Base-by-base conservation (phyloP, 129 eudicot genomes). In the Lactuca saligna region DNA sequence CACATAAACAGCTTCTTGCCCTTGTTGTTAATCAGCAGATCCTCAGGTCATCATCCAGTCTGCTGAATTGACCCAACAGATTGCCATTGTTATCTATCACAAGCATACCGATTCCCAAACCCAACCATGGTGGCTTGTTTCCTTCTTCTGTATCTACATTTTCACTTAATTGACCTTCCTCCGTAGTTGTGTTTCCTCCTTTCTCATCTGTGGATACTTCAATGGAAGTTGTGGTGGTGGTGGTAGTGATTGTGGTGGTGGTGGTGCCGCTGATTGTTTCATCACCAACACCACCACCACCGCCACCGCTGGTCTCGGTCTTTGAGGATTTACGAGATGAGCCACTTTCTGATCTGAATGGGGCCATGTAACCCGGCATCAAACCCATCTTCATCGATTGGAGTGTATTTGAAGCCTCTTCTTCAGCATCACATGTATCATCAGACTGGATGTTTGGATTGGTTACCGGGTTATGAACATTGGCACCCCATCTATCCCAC, bases 11-110 rank as follows among this genome's bases (percentile, higher is more conserved):
- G 49, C 8, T 17, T 17, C 17, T 68, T 51, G 58, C 16, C 68
- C 16, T 61, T 35, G 16, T 17, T 51, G 46, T 60, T 48, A n/a
- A 63, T 58, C 78, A 65, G 37, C 61, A 66, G 73, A 79, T 79
- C 57, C 41, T 66, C 7, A 79, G 44, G 34, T 79, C 83, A 54
- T 79, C 79, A 68, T 79, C 83, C 63, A 79, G 75, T 15, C 74
- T 73, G 66, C 79, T 73, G 38, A 66, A 79, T 56, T 79, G 75
- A n/a, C 75, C 83, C 66, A 79, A 15, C 48, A 79, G 65, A 13
- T 72, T 72, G 16, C 79, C 83, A 63, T 79, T 59, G 62, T 66
- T 73, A 68, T 79, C 83, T 1, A 79, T 73, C 20, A 68, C 64
- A 41, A 79, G 62, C 82, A 66, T 64, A 25, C 69, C 63, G 48